Percentiles rank a stretch among this genome's conserved stretches.
These are phyloP conservation scores for Diaporthe citriasiana DNA, from an alignment of 2,329 filamentous ascomycete species.

Conservation along the genomic window DNA sequence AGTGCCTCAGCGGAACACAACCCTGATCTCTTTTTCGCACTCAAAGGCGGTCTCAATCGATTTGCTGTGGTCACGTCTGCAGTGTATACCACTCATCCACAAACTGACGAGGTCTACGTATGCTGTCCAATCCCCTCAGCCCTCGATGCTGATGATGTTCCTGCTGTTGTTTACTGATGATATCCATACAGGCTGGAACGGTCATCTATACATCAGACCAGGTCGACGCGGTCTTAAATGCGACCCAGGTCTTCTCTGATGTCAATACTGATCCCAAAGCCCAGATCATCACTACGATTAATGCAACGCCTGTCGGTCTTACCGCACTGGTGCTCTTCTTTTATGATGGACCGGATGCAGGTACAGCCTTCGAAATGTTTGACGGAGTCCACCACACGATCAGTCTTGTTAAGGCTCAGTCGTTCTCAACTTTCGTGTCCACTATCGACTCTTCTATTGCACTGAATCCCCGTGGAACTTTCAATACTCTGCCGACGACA, in stretches of 20 bases:
- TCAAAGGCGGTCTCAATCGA: slow-evolving; percentile 48
- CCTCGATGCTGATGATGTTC: too few relatives aligned
- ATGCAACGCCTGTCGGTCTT: slow-evolving; percentile 40
- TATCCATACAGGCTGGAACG: not conserved
- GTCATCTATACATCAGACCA: slow-evolving; percentile 38
- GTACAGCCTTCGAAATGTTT: slow-evolving; percentile 45
- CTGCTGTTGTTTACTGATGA: not conserved
- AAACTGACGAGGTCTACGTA: slow-evolving; percentile 45
- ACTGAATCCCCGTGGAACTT: slow-evolving; percentile 46
- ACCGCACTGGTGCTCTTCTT: slow-evolving; percentile 46
- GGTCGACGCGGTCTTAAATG: slow-evolving; percentile 46
- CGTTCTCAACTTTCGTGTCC: slow-evolving; percentile 43
- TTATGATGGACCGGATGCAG: slow-evolving; percentile 49
- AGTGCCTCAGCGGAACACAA: slow-evolving; percentile 42
- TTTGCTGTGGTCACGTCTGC: slow-evolving; percentile 49
- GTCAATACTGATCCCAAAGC: slow-evolving; percentile 49
- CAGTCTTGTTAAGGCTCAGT: slow-evolving; percentile 36
- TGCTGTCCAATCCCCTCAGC: not conserved
- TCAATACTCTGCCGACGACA: slow-evolving; percentile 49
- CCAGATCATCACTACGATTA: slow-evolving; percentile 49
- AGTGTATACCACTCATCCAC: slow-evolving; percentile 44
- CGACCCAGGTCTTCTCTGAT: slow-evolving; percentile 47
- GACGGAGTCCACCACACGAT: slow-evolving; percentile 42
- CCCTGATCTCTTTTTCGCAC: slow-evolving; percentile 47
- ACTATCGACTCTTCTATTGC: slow-evolving; percentile 39